These are phyloP conservation scores for Lycium ferocissimum DNA, from an alignment of 257 asterid species.

Conservation along the genomic window DNA sequence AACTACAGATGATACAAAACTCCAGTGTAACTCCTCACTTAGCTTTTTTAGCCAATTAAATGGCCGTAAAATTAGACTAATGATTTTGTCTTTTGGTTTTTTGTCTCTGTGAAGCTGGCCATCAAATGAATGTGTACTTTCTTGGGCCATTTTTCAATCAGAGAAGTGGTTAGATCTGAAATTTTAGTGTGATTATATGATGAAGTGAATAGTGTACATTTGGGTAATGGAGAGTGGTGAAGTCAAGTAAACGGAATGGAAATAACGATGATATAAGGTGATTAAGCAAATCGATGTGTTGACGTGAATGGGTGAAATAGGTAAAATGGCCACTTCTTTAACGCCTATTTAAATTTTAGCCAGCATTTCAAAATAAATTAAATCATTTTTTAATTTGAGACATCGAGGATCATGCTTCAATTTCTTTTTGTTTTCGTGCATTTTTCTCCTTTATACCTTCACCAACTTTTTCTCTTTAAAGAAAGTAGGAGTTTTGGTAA, in stretches of 20 bases:
- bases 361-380: no score
- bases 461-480: no score
- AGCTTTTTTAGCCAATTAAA: slow-evolving; percentile 69
- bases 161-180: neutral
- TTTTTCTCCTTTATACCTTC: no score
- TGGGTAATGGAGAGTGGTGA: neutral
- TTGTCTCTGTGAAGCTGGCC: slow-evolving; percentile 39
- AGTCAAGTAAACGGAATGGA: neutral
- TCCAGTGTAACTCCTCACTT: slow-evolving; percentile 52
- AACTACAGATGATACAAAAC: slow-evolving; percentile 59
- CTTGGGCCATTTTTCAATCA: slow-evolving; percentile 47
- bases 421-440: neutral
- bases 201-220: neutral
- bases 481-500: no score
- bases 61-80: slow-evolving; percentile 47
- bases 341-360: no score
- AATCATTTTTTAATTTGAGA: no score
- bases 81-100: slow-evolving; percentile 33
- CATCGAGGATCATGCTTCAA: neutral
- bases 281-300: neutral
- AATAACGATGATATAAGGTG: neutral
- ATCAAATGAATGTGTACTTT: slow-evolving; percentile 38
- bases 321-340: no score
- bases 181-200: neutral
- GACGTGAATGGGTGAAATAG: neutral